Conservation (phyloP, 2,329 filamentous ascomycete species). For the Aphanoascus verrucosus region DNA sequence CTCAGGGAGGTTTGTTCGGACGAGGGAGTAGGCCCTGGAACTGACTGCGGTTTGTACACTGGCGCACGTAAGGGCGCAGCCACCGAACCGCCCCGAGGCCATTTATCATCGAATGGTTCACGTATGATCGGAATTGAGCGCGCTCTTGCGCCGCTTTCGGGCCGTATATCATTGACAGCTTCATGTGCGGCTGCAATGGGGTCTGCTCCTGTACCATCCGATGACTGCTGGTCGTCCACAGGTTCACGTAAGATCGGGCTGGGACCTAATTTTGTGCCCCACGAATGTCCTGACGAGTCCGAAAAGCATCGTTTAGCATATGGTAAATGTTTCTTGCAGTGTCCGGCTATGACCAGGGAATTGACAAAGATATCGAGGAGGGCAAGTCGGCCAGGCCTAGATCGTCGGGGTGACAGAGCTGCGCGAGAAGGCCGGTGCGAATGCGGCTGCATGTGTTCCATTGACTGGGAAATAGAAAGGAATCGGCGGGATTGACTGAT, state of each 20-base stretch:
- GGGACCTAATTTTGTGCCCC: constrained; percentile 14
- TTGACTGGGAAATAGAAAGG: not conserved
- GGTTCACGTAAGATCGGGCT: not conserved
- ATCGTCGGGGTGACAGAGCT: constrained; percentile 22
- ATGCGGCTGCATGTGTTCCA: not conserved
- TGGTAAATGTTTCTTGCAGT: constrained; percentile 41
- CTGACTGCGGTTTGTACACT: too few species aligned
- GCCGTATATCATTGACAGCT: not conserved
- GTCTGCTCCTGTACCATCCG: not conserved
- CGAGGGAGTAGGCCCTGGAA: not conserved
- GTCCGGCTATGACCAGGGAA: constrained; percentile 43
- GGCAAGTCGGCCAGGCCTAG: constrained; percentile 17
- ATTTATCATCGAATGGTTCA: not conserved
- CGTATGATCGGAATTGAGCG: constrained; percentile 6
- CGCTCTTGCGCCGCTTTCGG: constrained; percentile 10
- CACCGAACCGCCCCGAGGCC: not conserved
- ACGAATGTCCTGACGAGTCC: constrained; percentile 16
- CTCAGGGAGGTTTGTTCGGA: not conserved
- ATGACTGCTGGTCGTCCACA: not conserved
- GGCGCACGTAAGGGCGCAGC: too few species aligned
- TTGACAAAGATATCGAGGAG: constrained; percentile 45
- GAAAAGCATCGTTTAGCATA: constrained; percentile 24
- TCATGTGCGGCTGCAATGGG: too few species aligned
- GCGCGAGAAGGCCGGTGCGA: constrained; percentile 15
- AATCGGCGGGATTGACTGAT: constrained; percentile 27